These are phyloP conservation scores for Cenchrus fungigraminus DNA, from an alignment of 176 grass and related monocot genomes.

Conservation along the genomic window DNA sequence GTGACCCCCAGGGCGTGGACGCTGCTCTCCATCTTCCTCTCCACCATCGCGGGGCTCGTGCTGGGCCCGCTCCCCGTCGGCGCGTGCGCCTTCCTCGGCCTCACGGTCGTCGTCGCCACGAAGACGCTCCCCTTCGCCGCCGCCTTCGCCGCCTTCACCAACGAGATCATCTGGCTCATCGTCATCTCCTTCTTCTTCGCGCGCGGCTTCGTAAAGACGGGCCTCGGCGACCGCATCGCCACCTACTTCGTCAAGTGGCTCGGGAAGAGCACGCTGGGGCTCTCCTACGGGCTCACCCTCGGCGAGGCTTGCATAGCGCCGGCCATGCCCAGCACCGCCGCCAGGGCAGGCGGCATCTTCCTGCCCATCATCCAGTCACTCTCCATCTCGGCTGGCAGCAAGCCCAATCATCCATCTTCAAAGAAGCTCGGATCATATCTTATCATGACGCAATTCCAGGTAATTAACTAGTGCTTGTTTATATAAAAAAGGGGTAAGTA, in stretches of 20 bases:
- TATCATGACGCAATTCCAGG: slow-evolving; percentile 88
- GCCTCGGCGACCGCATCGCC: slow-evolving; percentile 82
- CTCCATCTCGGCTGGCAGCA: slow-evolving; percentile 65
- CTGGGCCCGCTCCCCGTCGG: slow-evolving; percentile 86
- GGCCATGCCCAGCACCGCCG: slow-evolving; percentile 92
- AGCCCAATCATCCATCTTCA: slow-evolving; percentile 62
- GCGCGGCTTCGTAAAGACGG: slow-evolving; percentile 81
- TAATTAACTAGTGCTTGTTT: slow-evolving; percentile 22
- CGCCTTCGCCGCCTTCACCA: slow-evolving; percentile 90
- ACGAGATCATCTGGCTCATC: slow-evolving; percentile 96
- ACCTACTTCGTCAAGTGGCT: slow-evolving; percentile 95
- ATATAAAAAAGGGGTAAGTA: neutral
- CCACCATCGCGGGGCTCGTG: slow-evolving; percentile 85
- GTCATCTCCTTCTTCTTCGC: slow-evolving; percentile 98
- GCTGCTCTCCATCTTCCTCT: slow-evolving; percentile 88
- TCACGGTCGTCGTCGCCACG: slow-evolving; percentile 70
- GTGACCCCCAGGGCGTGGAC: slow-evolving; percentile 80
- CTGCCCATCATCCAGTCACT: slow-evolving; percentile 82
- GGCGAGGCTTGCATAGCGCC: slow-evolving; percentile 90
- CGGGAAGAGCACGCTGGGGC: slow-evolving; percentile 72
- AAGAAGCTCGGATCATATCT: slow-evolving; percentile 83
- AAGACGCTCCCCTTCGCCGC: slow-evolving; percentile 74
- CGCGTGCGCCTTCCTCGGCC: slow-evolving; percentile 91
- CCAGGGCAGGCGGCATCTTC: slow-evolving; percentile 81
- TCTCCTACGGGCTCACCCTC: slow-evolving; percentile 84